Percentiles rank a stretch among this genome's conserved stretches.
These are phyloP conservation scores for Monascus ruber DNA, from an alignment of 2,329 filamentous ascomycete genomes.

Conservation along the genomic window DNA sequence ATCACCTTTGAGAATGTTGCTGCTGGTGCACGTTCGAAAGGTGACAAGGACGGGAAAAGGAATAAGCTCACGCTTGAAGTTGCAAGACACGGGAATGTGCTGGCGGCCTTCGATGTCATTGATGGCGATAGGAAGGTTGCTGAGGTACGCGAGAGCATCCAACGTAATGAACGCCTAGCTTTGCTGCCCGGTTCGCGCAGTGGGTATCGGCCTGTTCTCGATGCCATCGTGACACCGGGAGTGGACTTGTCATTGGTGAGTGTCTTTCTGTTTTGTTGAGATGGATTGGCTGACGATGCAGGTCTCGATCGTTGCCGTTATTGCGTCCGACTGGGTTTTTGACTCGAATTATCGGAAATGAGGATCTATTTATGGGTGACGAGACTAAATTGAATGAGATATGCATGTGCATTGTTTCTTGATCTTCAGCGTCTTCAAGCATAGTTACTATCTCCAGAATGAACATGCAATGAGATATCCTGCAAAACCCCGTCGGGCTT, in stretches of 20 bases:
- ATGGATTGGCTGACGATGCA: background rate
- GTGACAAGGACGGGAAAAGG: conserved; percentile 3
- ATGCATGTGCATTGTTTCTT: too few species aligned
- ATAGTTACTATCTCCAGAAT: too few species aligned
- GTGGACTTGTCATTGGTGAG: conserved; percentile 5
- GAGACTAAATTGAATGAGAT: too few species aligned
- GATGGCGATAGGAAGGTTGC: conserved; percentile 12
- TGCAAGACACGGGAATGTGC: conserved; percentile 5
- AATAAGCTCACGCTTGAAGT: conserved; percentile 6
- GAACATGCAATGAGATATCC: too few species aligned
- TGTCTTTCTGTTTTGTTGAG: background rate
- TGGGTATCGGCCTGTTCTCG: conserved; percentile 3
- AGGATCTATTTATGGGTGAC: background rate
- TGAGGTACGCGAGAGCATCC: conserved; percentile 11
- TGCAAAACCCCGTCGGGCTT: too few species aligned
- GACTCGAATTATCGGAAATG: too few species aligned
- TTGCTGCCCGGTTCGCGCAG: conserved; percentile 3
- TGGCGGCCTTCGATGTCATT: conserved; percentile 10
- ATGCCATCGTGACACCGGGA: conserved; percentile 2
- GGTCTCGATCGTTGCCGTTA: background rate
- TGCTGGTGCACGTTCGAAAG: conserved; percentile 1
- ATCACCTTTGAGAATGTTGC: conserved; percentile 9
- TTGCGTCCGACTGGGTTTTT: background rate
- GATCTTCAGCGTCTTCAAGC: too few species aligned
- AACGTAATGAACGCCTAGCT: conserved; percentile 11